phyloP scores from a whole-genome alignment of 345 rosid genomes.

The Moricandia moricandioides region DNA sequence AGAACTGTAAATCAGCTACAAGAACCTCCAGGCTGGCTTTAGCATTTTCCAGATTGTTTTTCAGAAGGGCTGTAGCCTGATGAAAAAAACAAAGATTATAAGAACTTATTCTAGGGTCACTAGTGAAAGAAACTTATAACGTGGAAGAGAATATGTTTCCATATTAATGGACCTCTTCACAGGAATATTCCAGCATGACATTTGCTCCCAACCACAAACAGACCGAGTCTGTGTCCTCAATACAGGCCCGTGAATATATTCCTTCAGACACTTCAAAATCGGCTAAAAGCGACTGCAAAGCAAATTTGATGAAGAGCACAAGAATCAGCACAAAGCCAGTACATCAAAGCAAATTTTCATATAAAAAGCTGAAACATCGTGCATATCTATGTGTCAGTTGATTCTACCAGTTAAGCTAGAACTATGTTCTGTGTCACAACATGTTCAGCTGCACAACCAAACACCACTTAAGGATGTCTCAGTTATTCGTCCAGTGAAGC shows the following conservation, averaged over 20 bases:
- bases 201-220: constrained; percentile 96
- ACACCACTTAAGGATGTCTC: not conserved
- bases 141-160: constrained; percentile 5
- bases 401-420: constrained; percentile 7
- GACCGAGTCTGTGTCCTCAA: constrained; percentile 70
- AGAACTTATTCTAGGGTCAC: constrained; percentile 34
- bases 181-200: constrained; percentile 95
- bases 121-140: not conserved
- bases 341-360: constrained; percentile 2
- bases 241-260: constrained; percentile 73
- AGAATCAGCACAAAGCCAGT: not conserved
- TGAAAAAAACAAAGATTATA: constrained; percentile 23
- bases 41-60: constrained; percentile 87
- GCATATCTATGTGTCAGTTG: not conserved
- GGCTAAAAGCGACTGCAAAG: constrained; percentile 60
- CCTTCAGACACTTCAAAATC: constrained; percentile 97
- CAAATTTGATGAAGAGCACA: not conserved
- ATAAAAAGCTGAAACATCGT: constrained; percentile 11
- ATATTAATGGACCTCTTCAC: constrained; percentile 59
- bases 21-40: constrained; percentile 95
- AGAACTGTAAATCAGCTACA: constrained; percentile 76
- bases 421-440: constrained; percentile 3
- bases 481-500: constrained; percentile 9
- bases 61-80: constrained; percentile 71
- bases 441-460: constrained; percentile 9